Percentiles rank a stretch among this genome's conserved stretches.
Evolutionary conservation across 2,329 filamentous ascomycete species (phyloP).

Genomic region (Neodidymelliopsis sp.): DNA sequence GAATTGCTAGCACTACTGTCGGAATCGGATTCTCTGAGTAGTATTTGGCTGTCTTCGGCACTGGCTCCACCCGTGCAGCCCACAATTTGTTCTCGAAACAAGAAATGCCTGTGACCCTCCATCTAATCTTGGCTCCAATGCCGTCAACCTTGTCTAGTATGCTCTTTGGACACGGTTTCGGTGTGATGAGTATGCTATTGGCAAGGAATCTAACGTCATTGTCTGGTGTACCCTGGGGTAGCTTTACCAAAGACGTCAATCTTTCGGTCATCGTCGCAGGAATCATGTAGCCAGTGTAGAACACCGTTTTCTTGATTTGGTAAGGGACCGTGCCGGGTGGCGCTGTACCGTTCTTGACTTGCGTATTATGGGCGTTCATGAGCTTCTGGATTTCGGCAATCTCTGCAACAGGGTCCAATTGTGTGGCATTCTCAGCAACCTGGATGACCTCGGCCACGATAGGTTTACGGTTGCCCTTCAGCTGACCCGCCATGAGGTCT

Average conservation of each 20-base stretch:
- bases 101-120: constrained; percentile 81
- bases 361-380: constrained; percentile 83
- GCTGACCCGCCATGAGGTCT: constrained; percentile 53
- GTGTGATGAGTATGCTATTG: constrained; percentile 90
- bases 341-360: constrained; percentile 57
- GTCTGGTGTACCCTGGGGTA: constrained; percentile 68
- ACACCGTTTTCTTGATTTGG: constrained; percentile 83
- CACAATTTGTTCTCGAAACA: constrained; percentile 82
- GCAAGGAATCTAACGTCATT: constrained; percentile 81
- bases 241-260: constrained; percentile 72
- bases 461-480: constrained; percentile 64
- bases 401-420: constrained; percentile 79
- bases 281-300: constrained; percentile 93
- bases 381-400: constrained; percentile 86
- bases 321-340: constrained; percentile 60
- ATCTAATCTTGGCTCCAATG: constrained; percentile 81
- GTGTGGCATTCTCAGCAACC: constrained; percentile 77
- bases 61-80: constrained; percentile 81
- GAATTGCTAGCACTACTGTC: constrained; percentile 81
- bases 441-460: constrained; percentile 84
- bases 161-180: constrained; percentile 73
- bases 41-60: constrained; percentile 67
- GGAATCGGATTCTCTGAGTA: constrained; percentile 83
- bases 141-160: constrained; percentile 87
- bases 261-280: constrained; percentile 73